phyloP scores from a whole-genome alignment of 495 filamentous ascomycete genomes.

The Penicillium parvum region DNA sequence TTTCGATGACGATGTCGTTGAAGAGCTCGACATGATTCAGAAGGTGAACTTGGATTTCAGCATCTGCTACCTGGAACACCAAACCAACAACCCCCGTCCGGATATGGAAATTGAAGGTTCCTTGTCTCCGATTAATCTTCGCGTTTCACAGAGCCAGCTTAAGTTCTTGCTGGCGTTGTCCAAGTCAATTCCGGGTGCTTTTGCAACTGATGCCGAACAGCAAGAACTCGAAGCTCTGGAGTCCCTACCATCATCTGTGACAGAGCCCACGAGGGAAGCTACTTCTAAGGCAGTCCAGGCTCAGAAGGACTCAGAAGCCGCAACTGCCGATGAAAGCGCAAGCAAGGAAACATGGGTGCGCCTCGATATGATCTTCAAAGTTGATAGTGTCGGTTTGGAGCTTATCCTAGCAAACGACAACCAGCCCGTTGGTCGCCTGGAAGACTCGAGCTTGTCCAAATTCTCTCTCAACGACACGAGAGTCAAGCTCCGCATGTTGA shows the following conservation, averaged over 20 bases:
- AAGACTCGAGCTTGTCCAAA: conserved; percentile 79
- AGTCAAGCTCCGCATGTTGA: conserved; percentile 91
- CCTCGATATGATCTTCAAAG: conserved; percentile 87
- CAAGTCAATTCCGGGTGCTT: conserved; percentile 78
- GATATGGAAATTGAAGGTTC: conserved; percentile 87
- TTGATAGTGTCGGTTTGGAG: conserved; percentile 81
- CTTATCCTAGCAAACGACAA: conserved; percentile 72
- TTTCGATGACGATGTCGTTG: conserved; percentile 63
- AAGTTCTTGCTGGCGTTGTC: conserved; percentile 83
- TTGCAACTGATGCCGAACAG: conserved; percentile 70
- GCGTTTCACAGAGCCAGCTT: conserved; percentile 84
- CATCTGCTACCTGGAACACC: conserved; percentile 85
- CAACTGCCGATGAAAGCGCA: conserved; percentile 57
- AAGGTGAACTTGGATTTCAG: conserved; percentile 92
- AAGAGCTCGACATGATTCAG: conserved; percentile 93
- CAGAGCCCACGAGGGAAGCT: conserved; percentile 43
- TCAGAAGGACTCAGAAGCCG: conserved; percentile 38
- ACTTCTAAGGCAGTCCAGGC: conserved; percentile 40
- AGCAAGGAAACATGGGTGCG: conserved; percentile 78
- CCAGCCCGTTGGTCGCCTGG: conserved; percentile 70
- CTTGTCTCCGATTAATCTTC: conserved; percentile 88
- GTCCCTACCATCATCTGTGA: conserved; percentile 56
- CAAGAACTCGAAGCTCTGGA: conserved; percentile 60
- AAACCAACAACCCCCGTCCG: conserved; percentile 68
- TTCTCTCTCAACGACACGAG: conserved; percentile 91